phyloP scores from a whole-genome alignment of 139 green algal genomes.

The Microglena sp. region DNA sequence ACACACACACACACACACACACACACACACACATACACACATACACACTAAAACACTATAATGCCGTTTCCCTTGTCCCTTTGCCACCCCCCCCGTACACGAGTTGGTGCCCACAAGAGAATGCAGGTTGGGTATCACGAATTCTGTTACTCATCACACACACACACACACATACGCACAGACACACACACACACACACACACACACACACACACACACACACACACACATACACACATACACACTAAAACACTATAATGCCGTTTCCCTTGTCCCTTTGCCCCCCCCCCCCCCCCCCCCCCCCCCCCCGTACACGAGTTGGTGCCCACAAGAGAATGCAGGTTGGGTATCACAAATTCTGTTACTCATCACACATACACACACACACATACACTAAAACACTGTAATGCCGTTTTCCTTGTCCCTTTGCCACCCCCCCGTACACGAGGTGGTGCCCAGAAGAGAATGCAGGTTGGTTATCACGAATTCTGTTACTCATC shows the following conservation, averaged over 20 bases:
- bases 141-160: background rate
- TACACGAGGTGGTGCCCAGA: background rate
- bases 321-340: background rate
- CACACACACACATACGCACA: background rate
- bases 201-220: constrained; percentile 2
- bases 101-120: constrained; percentile 63
- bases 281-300: too few relatives aligned
- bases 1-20: constrained; percentile 1
- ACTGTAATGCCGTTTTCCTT: background rate
- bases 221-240: constrained; percentile 1
- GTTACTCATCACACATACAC: background rate
- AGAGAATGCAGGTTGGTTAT: background rate
- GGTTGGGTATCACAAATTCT: background rate
- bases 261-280: background rate
- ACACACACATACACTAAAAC: background rate
- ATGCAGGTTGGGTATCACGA: constrained; percentile 15
- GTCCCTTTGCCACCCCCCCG: background rate
- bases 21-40: background rate
- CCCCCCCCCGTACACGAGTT: background rate
- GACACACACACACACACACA: background rate
- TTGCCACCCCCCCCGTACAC: background rate
- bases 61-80: background rate
- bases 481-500: background rate
- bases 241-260: background rate
- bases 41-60: background rate